phyloP scores from a whole-genome alignment of 2,329 filamentous ascomycete species.

The Colletotrichum shisoi region DNA sequence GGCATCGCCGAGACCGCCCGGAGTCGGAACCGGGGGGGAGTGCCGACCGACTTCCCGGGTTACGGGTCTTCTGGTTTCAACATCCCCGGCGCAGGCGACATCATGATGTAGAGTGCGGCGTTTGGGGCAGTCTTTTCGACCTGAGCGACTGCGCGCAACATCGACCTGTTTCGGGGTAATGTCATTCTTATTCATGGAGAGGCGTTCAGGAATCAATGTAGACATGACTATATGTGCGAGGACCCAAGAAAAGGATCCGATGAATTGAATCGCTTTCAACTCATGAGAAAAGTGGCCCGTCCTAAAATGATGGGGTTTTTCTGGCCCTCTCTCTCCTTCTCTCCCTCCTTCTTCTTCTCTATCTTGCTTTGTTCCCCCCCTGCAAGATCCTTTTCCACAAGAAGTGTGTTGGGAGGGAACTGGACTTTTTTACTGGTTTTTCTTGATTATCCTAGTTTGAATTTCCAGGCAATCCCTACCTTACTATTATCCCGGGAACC shows the following conservation, averaged over 20 bases:
- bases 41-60: constrained; percentile 8
- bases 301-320: no score
- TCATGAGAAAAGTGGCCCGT: neutral
- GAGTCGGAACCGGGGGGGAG: constrained; percentile 34
- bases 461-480: neutral
- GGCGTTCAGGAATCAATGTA: constrained; percentile 22
- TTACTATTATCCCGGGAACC: neutral
- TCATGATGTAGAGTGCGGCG: constrained; percentile 41
- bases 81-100: constrained; percentile 42
- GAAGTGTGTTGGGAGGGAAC: neutral
- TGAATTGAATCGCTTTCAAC: constrained; percentile 1
- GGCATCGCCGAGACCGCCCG: constrained; percentile 61
- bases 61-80: constrained; percentile 40
- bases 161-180: neutral
- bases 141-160: neutral
- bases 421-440: neutral
- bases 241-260: constrained; percentile 5
- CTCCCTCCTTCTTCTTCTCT: no score
- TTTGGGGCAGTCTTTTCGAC: neutral
- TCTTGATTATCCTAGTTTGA: neutral
- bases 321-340: no score
- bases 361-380: no score
- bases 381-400: neutral
- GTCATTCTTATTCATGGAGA: constrained; percentile 22
- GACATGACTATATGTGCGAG: constrained; percentile 33